Evolutionary conservation across 441 rosid genomes (phyloP), one percentile per base, ranked within the genome.

Genomic region (Populus hybrid): DNA sequence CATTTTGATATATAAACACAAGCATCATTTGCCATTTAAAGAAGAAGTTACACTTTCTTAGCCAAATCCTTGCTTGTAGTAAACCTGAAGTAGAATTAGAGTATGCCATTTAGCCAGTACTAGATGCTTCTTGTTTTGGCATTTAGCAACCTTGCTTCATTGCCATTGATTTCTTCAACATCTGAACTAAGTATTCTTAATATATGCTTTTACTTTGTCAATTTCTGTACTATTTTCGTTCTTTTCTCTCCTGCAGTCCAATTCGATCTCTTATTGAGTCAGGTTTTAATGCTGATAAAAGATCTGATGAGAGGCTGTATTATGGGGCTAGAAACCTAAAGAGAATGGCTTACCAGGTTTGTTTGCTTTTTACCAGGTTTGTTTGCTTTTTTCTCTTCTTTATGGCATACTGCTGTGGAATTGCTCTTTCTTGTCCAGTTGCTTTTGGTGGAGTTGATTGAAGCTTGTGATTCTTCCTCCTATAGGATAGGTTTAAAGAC

Each of bases 261-360:
- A 90, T 96, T 77, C 89, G 99, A 71, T 92, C 98, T 53, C 88
- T 94, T 36, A 91, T 96, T 34, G 99, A 96, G 83, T 83, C 98
- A 26, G 98, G 98, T 76, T 96, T 96, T 75, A 82, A 86, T 74
- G 96, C 94, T 21, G 80, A 84, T 74, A 87, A 84, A 84, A 87
- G 99, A 84, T 84, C 89, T 1, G 96, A 94, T 68, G 98, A 91
- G 26, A 91, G 98, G 84, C 89, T 96, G 35, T 96, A 92, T 81
- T 96, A 96, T 76, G 98, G 98, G n/a, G 98, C 95, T 69, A 87
- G 98, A 87, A 94, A 91, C 85, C 94, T 94, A 34, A 84, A 76
- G 82, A 91, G 98, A 82, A 94, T 96, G 98, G 99, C 99, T 79
- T 96, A 96, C 80, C 97, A 91, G n/a, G n/a, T n/a, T n/a, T n/a